These are phyloP conservation scores for Aspergillus conjunctus DNA, from an alignment of 495 filamentous ascomycete genomes.

Conservation along the genomic window DNA sequence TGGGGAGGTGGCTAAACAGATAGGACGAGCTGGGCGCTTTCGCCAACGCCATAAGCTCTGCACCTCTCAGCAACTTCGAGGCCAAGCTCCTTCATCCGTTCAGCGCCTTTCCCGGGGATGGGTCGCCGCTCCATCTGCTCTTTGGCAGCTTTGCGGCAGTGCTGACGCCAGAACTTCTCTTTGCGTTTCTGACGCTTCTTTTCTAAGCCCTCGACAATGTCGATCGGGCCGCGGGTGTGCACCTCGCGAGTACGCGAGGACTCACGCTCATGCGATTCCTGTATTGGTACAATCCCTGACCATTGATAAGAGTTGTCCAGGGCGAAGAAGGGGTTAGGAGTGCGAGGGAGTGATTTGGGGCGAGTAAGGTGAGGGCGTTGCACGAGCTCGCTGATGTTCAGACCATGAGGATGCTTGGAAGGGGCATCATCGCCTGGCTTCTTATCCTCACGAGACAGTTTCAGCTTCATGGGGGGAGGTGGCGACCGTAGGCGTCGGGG, in stretches of 20 bases:
- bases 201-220: conserved; percentile 96
- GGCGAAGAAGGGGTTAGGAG: conserved; percentile 67
- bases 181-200: conserved; percentile 87
- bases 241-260: conserved; percentile 47
- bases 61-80: conserved; percentile 76
- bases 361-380: conserved; percentile 63
- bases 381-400: conserved; percentile 61
- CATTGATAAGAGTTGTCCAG: conserved; percentile 41
- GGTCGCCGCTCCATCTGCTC: conserved; percentile 60
- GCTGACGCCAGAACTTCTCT: conserved; percentile 86
- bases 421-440: conserved; percentile 34
- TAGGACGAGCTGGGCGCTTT: conserved; percentile 74
- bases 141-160: conserved; percentile 67
- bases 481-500: conserved; percentile 69
- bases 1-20: conserved; percentile 58
- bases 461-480: conserved; percentile 48
- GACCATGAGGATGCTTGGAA: conserved; percentile 30
- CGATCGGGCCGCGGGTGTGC: conserved; percentile 82
- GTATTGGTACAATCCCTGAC: conserved; percentile 35
- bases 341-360: conserved; percentile 78
- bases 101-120: conserved; percentile 80
- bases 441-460: conserved; percentile 32
- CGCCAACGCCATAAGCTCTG: conserved; percentile 64
- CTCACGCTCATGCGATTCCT: conserved; percentile 41
- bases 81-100: conserved; percentile 93